Base-by-base conservation (phyloP, 208 protist species). In the Vickermania spadyakhi region DNA sequence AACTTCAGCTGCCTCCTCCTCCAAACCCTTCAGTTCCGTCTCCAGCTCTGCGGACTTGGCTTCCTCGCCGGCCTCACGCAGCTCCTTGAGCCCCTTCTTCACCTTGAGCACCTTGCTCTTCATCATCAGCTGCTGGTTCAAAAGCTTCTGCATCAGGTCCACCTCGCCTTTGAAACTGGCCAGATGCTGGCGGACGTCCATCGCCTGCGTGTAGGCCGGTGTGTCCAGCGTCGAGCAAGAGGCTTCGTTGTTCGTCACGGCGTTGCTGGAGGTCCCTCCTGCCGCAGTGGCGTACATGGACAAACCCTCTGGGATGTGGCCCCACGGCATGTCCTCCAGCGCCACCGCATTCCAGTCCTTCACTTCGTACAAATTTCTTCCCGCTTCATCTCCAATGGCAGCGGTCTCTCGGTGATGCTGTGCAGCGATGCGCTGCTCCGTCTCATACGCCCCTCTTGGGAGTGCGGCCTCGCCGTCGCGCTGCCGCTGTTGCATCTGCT, bases 301-400 rank as follows among this genome's bases (percentile, higher is more conserved):
- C 55, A 93, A 62, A 2, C 81, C 82, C 30, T 84, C 83, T 14
- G 86, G 86, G 13, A 93, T 77, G 71, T 91, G 66, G 21, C 75
- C 70, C 84, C 86, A 93, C 59, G 66, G 63, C 81, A 93, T 89
- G 56, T 70, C 61, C 55, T 66, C 52, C 25, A 87, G 68, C 13
- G 77, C 73, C 3, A 87, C 51, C 0, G 70, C 68, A 26, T 57
- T 59, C 51, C 50, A 67, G 28, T 77, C 52, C 31, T 63, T 31
- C 52, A 56, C 61, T 1, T 26, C 3, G 1, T 31, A 60, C 58
- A 61, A 50, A 23, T 28, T 36, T 30, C 52, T 61, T 27, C 66
- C 36, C 11, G 62, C 66, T 2, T 45, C 28, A 26, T 50, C 28
- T 21, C 1, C 27, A 7, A 31, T 23, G 0, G 55, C 58, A 11